phyloP scores from a whole-genome alignment of 352 stramenopile species.

The Globisporangium solare region DNA sequence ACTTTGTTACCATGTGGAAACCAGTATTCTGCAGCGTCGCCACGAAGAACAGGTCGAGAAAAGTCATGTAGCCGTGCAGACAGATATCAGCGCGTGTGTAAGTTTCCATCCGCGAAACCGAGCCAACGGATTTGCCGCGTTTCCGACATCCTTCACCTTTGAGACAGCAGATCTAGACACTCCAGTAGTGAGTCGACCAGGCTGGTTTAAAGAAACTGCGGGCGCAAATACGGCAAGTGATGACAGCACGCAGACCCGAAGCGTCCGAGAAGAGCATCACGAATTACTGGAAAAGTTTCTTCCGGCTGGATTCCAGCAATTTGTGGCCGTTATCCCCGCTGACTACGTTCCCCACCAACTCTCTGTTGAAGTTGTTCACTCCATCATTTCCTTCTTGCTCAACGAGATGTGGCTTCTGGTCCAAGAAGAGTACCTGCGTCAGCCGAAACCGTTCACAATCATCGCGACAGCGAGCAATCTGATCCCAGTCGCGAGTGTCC shows the following conservation, averaged over 20 bases:
- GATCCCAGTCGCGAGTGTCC: constrained; percentile 24
- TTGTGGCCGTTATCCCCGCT: constrained; percentile 22
- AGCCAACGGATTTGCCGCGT: constrained; percentile 16
- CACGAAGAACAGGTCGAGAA: not conserved
- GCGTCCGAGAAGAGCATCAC: constrained; percentile 15
- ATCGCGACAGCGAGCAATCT: constrained; percentile 1
- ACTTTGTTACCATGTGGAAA: constrained; percentile 32
- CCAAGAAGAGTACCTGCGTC: constrained; percentile 24
- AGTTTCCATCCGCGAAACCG: constrained; percentile 10
- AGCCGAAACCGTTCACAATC: constrained; percentile 16
- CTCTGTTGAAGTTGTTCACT: constrained; percentile 28
- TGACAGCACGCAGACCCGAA: not conserved
- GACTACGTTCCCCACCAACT: constrained; percentile 39
- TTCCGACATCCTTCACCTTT: constrained; percentile 8
- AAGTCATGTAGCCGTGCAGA: constrained; percentile 20
- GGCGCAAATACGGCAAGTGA: not conserved
- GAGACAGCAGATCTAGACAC: constrained; percentile 3
- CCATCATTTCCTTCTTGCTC: constrained; percentile 41
- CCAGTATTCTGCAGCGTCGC: constrained; percentile 16
- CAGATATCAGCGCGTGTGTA: constrained; percentile 27
- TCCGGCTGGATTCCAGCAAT: constrained; percentile 23
- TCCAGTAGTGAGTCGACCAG: not conserved
- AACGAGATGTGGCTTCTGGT: constrained; percentile 44
- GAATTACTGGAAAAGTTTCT: constrained; percentile 33
- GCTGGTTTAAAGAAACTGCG: not conserved